A percentile compares a stretch with the other conserved stretches of the same genome.
Conservation (phyloP, 2,329 filamentous ascomycete genomes). For the Microdochium nivale region DNA sequence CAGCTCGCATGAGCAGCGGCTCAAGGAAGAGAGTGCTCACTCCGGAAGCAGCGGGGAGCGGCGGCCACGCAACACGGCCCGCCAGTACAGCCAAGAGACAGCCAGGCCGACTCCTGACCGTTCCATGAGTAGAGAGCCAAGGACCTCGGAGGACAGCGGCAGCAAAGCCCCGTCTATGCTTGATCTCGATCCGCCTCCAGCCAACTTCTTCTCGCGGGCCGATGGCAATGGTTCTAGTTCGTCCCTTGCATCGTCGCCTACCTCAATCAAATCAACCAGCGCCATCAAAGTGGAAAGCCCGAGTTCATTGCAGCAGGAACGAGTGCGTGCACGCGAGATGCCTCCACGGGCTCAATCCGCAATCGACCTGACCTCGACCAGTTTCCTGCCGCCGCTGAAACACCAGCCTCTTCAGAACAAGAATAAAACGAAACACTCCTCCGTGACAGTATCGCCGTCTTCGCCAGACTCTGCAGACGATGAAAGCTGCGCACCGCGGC, state of each 20-base stretch:
- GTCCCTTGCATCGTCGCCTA: background rate
- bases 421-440: constrained; percentile 11
- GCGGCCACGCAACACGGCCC: background rate
- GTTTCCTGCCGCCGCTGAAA: constrained; percentile 26
- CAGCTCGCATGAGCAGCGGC: background rate
- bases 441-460: constrained; percentile 17
- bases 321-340: constrained; percentile 5
- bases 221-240: constrained; percentile 4
- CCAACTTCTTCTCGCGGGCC: background rate
- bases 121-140: constrained; percentile 8
- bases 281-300: constrained; percentile 9
- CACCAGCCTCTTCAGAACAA: constrained; percentile 27
- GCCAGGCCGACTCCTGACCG: background rate
- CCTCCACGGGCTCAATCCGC: constrained; percentile 17
- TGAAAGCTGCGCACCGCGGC: constrained; percentile 6
- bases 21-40: background rate
- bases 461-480: constrained; percentile 14
- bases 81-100: background rate
- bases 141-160: background rate
- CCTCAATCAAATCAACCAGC: constrained; percentile 8
- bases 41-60: background rate
- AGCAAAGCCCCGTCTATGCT: background rate
- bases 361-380: constrained; percentile 18
- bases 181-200: background rate
- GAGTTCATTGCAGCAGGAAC: constrained; percentile 6